phyloP scores from a whole-genome alignment of 352 stramenopile genomes.

The Blastocystis hominis region DNA sequence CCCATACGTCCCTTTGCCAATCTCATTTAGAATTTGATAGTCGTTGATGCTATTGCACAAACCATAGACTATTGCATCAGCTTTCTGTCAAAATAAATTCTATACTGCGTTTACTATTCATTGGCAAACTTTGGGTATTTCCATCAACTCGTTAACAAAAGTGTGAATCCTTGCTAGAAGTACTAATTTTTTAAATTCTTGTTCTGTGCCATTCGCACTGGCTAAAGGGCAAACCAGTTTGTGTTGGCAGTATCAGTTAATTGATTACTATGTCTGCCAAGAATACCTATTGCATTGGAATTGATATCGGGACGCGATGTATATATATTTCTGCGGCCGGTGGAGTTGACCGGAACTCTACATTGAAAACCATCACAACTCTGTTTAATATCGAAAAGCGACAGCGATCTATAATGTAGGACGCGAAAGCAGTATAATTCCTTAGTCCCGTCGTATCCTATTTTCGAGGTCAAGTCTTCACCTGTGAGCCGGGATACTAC shows the following conservation, averaged over 20 bases:
- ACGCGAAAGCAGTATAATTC: neutral
- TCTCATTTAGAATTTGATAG: constrained; percentile 55
- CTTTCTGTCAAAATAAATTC: neutral
- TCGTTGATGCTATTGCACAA: constrained; percentile 47
- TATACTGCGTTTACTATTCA: constrained; percentile 44
- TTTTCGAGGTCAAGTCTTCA: neutral
- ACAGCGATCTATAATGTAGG: neutral
- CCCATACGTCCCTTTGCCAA: constrained; percentile 53
- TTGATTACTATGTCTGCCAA: neutral
- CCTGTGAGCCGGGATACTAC: neutral
- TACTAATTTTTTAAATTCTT: too few relatives aligned
- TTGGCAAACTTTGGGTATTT: neutral
- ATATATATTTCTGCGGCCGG: neutral
- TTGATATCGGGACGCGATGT: neutral
- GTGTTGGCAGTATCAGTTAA: neutral
- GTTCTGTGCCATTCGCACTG: neutral
- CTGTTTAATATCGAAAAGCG: neutral
- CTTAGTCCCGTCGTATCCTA: neutral
- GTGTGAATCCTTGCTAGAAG: neutral
- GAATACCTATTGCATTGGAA: neutral
- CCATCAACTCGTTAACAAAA: neutral
- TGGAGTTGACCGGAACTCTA: too few relatives aligned
- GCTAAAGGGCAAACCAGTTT: neutral
- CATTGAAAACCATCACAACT: neutral
- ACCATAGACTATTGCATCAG: constrained; percentile 53